Evolutionary conservation across 768 basidiomycete genomes (phyloP), one percentile per base, ranked within the genome.

Genomic region (Chiua virens): DNA sequence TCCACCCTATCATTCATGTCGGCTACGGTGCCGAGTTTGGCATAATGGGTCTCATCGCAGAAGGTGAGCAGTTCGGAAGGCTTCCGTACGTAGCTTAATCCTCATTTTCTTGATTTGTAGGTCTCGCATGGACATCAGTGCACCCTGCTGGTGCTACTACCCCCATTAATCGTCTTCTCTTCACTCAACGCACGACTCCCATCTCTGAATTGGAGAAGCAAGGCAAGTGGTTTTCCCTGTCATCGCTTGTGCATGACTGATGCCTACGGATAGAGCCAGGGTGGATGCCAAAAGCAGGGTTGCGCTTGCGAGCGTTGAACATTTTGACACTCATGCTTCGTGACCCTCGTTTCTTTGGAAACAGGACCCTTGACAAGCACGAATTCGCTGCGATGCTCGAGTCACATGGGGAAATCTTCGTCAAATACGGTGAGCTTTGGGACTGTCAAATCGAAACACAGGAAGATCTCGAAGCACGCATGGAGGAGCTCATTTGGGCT

Each of bases 21-120:
- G 86, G 83, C 4, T 80, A 81, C 60, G 87, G 85, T 2, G 65
- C 76, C 8, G 87, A 88, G 60, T 87, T 88, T 51, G 76, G 77
- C 14, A 45, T 87, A 30, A 78, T 76, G 11, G 86, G 85, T 2
- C 72, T 86, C 54, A 68, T 83, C 4, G 80, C 79, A 4, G 86
- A 89, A 73, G 85, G 86, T 83, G 25, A 10, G 46, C 44, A 5
- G n/a, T n/a, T n/a, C 13, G 5, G 6, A 20, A 18, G 3, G n/a
- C n/a, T n/a, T n/a, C n/a, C 21, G 25, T 21, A 41, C 32, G 21
- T 15, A 28, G 20, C 34, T 22, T 46, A 18, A 37, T 54, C 38
- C 4, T 13, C 17, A 20, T n/a, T 4, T 20, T 45, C 41, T 23
- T 52, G 21, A n/a, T 54, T 41, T n/a, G 35, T 45, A 83, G 85